These are phyloP conservation scores for Penicillium sp. DNA, from an alignment of 2,329 filamentous ascomycete genomes.

Conservation along the genomic window DNA sequence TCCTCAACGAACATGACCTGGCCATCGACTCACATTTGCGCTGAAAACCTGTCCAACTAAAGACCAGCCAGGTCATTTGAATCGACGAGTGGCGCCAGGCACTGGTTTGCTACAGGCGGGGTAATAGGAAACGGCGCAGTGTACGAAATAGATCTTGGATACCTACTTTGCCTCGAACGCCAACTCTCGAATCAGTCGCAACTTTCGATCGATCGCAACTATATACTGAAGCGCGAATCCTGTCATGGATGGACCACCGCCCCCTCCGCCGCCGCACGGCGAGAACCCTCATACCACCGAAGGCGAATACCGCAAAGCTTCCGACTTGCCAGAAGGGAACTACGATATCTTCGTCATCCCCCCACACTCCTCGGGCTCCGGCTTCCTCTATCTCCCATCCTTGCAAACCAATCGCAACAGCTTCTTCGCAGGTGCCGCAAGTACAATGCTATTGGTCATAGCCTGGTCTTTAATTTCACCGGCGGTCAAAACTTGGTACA, in stretches of 20 bases:
- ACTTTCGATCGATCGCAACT: neutral
- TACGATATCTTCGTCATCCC: conserved; percentile 98
- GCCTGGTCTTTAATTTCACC: conserved; percentile 74
- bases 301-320: conserved; percentile 45
- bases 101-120: neutral
- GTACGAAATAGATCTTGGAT: neutral
- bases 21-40: conserved; percentile 15
- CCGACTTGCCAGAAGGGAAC: conserved; percentile 77
- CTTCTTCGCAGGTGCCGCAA: conserved; percentile 83
- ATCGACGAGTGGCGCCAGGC: neutral
- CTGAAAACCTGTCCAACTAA: conserved; percentile 17
- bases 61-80: conserved; percentile 10
- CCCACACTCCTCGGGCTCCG: conserved; percentile 81
- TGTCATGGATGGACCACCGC: conserved; percentile 48
- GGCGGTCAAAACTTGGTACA: conserved; percentile 71
- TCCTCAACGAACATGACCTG: conserved; percentile 33
- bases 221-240: conserved; percentile 4
- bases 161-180: neutral
- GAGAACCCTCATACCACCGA: conserved; percentile 68
- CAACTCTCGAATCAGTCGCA: neutral
- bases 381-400: conserved; percentile 93
- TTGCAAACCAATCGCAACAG: conserved; percentile 83
- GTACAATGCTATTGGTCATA: conserved; percentile 69
- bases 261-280: conserved; percentile 82
- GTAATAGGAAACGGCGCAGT: neutral